Conservation (phyloP, 805 yeast genomes). For the Nakazawaea molendinolei region DNA sequence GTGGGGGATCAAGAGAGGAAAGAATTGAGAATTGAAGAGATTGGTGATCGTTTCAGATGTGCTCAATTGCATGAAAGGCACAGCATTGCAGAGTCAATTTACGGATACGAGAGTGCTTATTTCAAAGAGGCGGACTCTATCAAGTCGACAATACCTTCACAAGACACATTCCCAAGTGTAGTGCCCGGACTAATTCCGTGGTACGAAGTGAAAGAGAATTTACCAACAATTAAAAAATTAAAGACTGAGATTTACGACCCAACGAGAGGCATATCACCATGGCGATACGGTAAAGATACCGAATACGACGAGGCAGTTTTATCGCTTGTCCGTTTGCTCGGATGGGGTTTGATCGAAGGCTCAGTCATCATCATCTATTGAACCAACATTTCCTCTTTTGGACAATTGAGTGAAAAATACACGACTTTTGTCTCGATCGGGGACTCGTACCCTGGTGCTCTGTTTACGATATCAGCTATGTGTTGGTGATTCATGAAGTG, state of each 20-base stretch:
- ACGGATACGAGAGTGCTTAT: constrained; percentile 25
- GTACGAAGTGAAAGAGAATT: constrained; percentile 33
- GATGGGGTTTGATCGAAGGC: constrained; percentile 29
- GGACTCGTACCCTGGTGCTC: no score
- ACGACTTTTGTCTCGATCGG: no score
- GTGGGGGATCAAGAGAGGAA: background rate
- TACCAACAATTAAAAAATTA: constrained; percentile 21
- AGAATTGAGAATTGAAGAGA: no score
- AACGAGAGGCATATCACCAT: constrained; percentile 5
- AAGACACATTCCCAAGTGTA: constrained; percentile 30
- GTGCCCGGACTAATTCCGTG: constrained; percentile 47
- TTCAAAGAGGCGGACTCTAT: background rate
- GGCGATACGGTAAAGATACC: constrained; percentile 11
- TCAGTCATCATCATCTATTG: constrained; percentile 16
- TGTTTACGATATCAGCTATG: no score
- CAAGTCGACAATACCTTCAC: background rate
- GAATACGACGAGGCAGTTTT: constrained; percentile 23
- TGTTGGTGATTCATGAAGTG: no score
- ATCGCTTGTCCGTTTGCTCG: constrained; percentile 39
- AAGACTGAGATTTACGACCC: constrained; percentile 14
- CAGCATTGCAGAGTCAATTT: constrained; percentile 32
- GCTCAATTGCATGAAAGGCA: no score
- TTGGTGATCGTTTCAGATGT: no score
- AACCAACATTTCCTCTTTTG: constrained; percentile 1
- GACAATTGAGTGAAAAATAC: no score